Evolutionary conservation across 2,329 filamentous ascomycete species (phyloP).

Genomic region (Arthrobotrys sphaeroides): DNA sequence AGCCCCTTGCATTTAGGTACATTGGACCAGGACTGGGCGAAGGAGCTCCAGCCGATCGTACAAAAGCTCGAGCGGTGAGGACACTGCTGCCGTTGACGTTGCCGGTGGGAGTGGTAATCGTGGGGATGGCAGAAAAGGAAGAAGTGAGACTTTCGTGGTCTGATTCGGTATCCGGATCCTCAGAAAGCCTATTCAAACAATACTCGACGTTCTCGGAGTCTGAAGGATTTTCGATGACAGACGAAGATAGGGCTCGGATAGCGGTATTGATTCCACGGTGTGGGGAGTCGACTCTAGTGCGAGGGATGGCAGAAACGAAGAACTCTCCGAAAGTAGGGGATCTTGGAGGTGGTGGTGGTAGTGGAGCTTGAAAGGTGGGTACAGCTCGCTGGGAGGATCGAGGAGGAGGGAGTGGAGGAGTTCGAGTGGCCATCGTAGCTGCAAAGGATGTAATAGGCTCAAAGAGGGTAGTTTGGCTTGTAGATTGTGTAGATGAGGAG

Average conservation of each 20-base stretch:
- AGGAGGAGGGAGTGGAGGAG: background rate
- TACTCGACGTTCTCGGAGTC: too few species aligned
- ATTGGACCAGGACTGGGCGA: background rate
- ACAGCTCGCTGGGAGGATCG: background rate
- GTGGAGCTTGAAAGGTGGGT: too few species aligned
- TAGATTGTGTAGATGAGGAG: too few species aligned
- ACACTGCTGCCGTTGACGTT: background rate
- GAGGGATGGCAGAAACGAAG: background rate
- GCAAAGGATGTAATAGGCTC: background rate
- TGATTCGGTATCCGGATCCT: background rate
- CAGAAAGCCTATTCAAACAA: too few species aligned
- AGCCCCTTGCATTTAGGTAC: too few species aligned
- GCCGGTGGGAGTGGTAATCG: too few species aligned
- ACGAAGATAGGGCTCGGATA: background rate
- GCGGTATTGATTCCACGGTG: background rate
- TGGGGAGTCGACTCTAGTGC: background rate
- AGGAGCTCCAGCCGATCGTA: conserved; percentile 15
- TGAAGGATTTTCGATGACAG: background rate
- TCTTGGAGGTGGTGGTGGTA: background rate
- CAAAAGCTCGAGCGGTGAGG: background rate
- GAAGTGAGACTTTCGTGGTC: conserved; percentile 4
- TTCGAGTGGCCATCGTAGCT: background rate
- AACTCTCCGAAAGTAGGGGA: background rate
- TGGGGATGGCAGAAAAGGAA: too few species aligned
- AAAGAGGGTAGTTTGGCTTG: too few species aligned